phyloP scores from a whole-genome alignment of 305 asterid genomes.

The Fraxinus paxiana region DNA sequence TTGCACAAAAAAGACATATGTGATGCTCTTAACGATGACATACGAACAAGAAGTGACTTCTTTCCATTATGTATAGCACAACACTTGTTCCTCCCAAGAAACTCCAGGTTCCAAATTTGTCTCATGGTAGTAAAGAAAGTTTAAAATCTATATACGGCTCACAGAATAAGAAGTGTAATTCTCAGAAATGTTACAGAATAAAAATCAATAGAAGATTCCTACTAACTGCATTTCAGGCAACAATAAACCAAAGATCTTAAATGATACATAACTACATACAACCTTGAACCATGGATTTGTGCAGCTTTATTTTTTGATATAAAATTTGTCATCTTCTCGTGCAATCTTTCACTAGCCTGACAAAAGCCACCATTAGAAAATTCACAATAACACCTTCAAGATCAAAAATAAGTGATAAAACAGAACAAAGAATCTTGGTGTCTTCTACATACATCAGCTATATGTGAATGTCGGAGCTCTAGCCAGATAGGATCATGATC shows the following conservation, averaged over 20 bases:
- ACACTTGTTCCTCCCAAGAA: neutral
- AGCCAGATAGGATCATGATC: slow-evolving; percentile 99
- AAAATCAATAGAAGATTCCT: neutral
- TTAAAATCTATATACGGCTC: neutral
- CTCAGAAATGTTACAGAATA: slow-evolving; percentile 1
- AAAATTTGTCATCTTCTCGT: slow-evolving; percentile 93
- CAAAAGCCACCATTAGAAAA: slow-evolving; percentile 31
- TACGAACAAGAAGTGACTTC: slow-evolving; percentile 6
- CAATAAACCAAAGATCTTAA: slow-evolving; percentile 20
- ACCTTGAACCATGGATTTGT: slow-evolving; percentile 95
- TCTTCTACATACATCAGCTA: slow-evolving; percentile 79
- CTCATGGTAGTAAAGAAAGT: slow-evolving; percentile 4
- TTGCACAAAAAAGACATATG: neutral
- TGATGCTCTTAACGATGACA: neutral
- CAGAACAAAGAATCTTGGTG: slow-evolving; percentile 1
- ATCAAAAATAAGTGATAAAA: slow-evolving; percentile 7
- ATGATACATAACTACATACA: slow-evolving; percentile 27
- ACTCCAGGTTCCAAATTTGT: neutral
- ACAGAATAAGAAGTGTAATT: neutral
- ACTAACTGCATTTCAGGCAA: neutral
- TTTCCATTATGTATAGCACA: slow-evolving; percentile 4
- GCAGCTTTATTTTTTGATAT: slow-evolving; percentile 95
- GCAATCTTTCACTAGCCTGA: slow-evolving; percentile 91
- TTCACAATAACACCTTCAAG: slow-evolving; percentile 3
- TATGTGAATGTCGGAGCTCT: slow-evolving; percentile 96